These are phyloP conservation scores for Stropharia rugosoannulata DNA, from an alignment of 768 basidiomycete species.

Conservation along the genomic window DNA sequence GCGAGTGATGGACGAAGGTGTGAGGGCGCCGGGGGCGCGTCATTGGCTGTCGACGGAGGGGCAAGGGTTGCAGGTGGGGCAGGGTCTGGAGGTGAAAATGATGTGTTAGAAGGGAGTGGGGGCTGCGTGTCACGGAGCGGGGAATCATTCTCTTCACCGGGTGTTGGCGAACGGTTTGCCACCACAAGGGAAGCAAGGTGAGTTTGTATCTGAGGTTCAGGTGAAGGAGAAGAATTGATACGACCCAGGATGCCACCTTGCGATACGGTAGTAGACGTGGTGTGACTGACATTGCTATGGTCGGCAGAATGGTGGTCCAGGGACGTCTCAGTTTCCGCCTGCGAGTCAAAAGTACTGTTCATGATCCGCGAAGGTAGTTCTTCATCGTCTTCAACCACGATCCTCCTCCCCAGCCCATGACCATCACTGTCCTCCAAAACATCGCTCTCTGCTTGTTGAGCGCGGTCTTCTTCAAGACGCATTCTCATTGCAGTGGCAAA, in stretches of 20 bases:
- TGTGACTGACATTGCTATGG: not conserved
- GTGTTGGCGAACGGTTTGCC: conserved; percentile 27
- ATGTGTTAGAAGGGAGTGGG: conserved; percentile 12
- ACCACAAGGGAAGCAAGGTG: conserved; percentile 15
- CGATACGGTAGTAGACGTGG: not conserved
- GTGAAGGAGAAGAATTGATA: conserved; percentile 14
- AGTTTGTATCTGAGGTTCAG: conserved; percentile 19
- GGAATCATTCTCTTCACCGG: conserved; percentile 4
- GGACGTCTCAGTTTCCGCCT: not conserved
- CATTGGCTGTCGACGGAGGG: not conserved
- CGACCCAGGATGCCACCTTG: not conserved
- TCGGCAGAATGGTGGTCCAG: not conserved
- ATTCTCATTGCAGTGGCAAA: conserved; percentile 37
- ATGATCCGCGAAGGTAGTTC: conserved; percentile 28
- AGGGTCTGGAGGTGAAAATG: conserved; percentile 11
- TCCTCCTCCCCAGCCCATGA: conserved; percentile 26
- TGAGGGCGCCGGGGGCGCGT: conserved; percentile 11
- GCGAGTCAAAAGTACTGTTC: conserved; percentile 9
- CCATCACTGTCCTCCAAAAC: conserved; percentile 3
- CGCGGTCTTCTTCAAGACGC: conserved; percentile 29
- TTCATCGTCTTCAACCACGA: conserved; percentile 49
- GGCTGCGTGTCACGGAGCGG: not conserved
- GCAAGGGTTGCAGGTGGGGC: conserved; percentile 7
- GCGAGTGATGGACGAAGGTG: conserved; percentile 29
- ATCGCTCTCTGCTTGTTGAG: not conserved